Evolutionary conservation across 495 filamentous ascomycete genomes (phyloP), one percentile per base, ranked within the genome.

Genomic region (Xylaria venustula): DNA sequence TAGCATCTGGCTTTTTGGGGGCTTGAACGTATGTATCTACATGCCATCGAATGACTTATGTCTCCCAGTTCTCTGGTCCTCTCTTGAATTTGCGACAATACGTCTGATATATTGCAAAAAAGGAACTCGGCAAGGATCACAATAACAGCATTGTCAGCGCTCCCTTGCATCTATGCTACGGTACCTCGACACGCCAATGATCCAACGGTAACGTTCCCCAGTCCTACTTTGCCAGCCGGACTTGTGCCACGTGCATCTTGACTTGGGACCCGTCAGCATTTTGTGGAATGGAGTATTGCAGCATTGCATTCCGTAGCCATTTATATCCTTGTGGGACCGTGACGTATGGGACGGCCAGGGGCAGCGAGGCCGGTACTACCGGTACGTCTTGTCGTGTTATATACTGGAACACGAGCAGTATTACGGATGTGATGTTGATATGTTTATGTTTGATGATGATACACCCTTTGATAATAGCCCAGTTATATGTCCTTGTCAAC

Each of bases 281-380:
- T 20, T 55, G 23, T 45, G 40, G 37, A 45, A 55, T 54, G 51
- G 34, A 17, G 8, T 9, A 34, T 22, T 14, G 40, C 40, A 7
- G 14, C 26, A 28, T 37, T 30, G 20, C 53, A 7, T 42, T 22
- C 7, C 20, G 36, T 45, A 32, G 53, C 53, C 40, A 44, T 55
- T 55, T 55, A 42, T 55, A 55, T 55, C 53, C n/a, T 26, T 23
- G 11, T 28, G 37, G 37, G 45, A 25, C 53, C 15, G 26, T 19
- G 37, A n/a, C 41, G 40, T 25, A 25, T 11, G 30, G 40, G 52
- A 2, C 9, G 25, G 37, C 37, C 15, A 40, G 37, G 7, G 3
- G 37, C 3, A 40, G 14, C 30, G 14, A 40, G 37, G 6, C 37
- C 15, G 37, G 15, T 40, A 12, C 14, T 15, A 40, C 37, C 37